Evolutionary conservation across 495 filamentous ascomycete species (phyloP), one percentile per base, ranked within the genome.

Genomic region (Ramalina peruviana): DNA sequence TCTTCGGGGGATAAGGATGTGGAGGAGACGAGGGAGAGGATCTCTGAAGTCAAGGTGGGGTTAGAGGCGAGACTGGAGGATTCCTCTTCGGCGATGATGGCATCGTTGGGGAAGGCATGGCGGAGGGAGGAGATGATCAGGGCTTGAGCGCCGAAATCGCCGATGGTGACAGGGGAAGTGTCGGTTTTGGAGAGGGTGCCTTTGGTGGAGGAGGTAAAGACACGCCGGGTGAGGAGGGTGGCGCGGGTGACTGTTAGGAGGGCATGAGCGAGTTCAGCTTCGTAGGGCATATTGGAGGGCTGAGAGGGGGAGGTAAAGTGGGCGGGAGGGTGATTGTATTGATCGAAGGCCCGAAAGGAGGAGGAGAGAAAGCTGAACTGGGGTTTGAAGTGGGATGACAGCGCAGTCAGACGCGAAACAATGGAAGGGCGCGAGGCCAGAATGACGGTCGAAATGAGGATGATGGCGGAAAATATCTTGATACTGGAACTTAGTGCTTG

Each of bases 101-200:
- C 81, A 61, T 98, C 92, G 13, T 77, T 60, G 37, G 92, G 92
- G 72, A 98, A 97, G 63, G 85, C 85, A 65, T 82, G 75, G 67
- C 81, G 79, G 52, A 98, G 79, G 43, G 92, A 88, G 50, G 80
- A 74, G 58, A 97, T 94, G 61, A 97, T 93, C 54, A 97, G 74
- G 36, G 93, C 93, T 69, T 98, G 92, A 48, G 93, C 92, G 57
- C 93, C 93, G 61, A 94, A 96, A 69, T 98, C 92, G 62, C 88
- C 92, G 55, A 97, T 88, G 27, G 92, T 98, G 55, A 98, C 92
- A 53, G 93, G 92, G 21, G 93, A 97, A 55, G 81, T 82, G 70
- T 98, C 93, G 63, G 85, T 82, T 72, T 97, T 99, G 58, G 82
- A 85, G 33, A 93, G 72, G 48, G 92, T 94, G 51, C 89, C 88